Percentiles rank a stretch among this genome's conserved stretches.
These are phyloP conservation scores for Nothomitra cinnamomea DNA, from an alignment of 2,329 filamentous ascomycete genomes.

Conservation along the genomic window DNA sequence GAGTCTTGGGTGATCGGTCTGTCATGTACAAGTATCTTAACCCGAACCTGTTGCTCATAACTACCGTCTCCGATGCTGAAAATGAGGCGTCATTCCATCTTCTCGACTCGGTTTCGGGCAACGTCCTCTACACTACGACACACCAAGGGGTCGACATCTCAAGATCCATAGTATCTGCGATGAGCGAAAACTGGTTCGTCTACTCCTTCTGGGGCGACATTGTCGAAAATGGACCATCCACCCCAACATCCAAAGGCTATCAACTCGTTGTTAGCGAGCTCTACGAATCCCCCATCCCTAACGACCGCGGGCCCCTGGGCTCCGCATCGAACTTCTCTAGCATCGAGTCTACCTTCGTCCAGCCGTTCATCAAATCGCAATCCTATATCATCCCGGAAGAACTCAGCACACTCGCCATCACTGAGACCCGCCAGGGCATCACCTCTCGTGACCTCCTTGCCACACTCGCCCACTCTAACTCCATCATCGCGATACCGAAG, in stretches of 20 bases:
- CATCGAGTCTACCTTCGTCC: conserved; percentile 35
- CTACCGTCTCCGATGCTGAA: conserved; percentile 41
- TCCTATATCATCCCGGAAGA: conserved; percentile 64
- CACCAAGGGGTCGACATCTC: conserved; percentile 58
- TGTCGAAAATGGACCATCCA: conserved; percentile 31
- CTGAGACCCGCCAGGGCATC: conserved; percentile 83
- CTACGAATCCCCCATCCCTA: conserved; percentile 68
- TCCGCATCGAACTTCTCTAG: conserved; percentile 58
- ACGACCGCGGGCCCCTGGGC: conserved; percentile 69
- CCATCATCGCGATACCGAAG: conserved; percentile 66
- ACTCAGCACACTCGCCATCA: conserved; percentile 66
- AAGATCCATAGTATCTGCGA: conserved; percentile 56
- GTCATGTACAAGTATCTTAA: conserved; percentile 97
- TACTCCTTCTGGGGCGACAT: conserved; percentile 62
- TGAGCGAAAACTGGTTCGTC: conserved; percentile 91
- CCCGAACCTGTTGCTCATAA: conserved; percentile 65
- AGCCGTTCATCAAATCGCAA: conserved; percentile 63
- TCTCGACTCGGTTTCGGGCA: conserved; percentile 72
- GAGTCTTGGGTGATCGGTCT: conserved; percentile 77
- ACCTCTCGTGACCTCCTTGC: conserved; percentile 68
- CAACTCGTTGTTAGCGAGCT: conserved; percentile 76
- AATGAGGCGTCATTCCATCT: conserved; percentile 56
- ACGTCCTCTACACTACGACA: conserved; percentile 52
- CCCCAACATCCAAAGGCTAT: conserved; percentile 54
- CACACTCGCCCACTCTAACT: conserved; percentile 53